Base-by-base conservation (phyloP, 1,139 yeast genomes). In the Hanseniaspora sp. region DNA sequence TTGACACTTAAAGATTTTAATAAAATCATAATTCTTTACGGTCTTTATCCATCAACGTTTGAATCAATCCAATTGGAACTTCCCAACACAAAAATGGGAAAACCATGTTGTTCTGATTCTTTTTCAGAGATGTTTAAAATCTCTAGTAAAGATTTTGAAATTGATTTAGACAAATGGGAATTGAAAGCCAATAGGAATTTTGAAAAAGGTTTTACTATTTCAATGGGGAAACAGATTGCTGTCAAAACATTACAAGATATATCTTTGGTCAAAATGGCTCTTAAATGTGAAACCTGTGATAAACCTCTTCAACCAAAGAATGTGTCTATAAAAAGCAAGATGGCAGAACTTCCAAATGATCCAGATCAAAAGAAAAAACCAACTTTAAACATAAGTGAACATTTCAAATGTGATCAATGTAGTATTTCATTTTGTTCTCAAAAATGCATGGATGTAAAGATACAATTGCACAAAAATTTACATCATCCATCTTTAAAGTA, bases 361-460 rank as follows among this genome's bases (percentile, higher is more conserved):
- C 11, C 35, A 33, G 35, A n/a, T n/a, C n/a, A n/a, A n/a, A n/a
- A 42, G 12, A n/a, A 7, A 17, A 37, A 17, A 31, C 8, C 31
- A 29, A 17, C 37, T 7, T 7, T 7, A 34, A 17, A 30, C 7
- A 11, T 28, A 12, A 29, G 18, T 13, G 43, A 35, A 6, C 23
- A 15, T 2, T 72, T 83, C 53, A 86, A 82, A 59, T 86, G 95
- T 64, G 74, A 77, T 56, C 74, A 75, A 15, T 86, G 95, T 64
- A 67, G 75, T 11, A 81, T 78, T 53, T 71, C 81, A 46, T 86
- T 95, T 95, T 86, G 95, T 65, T 76, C 83, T 12, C 71, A 70
- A 48, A 66, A 65, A 12, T 86, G 95, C 69, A 81, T 82, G 61
- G 75, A 73, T 52, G 39, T 31, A 15, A 46, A 39, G 17, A 28